Base-by-base conservation (phyloP, 768 basidiomycete genomes). In the Mycena olivaceomarginata region DNA sequence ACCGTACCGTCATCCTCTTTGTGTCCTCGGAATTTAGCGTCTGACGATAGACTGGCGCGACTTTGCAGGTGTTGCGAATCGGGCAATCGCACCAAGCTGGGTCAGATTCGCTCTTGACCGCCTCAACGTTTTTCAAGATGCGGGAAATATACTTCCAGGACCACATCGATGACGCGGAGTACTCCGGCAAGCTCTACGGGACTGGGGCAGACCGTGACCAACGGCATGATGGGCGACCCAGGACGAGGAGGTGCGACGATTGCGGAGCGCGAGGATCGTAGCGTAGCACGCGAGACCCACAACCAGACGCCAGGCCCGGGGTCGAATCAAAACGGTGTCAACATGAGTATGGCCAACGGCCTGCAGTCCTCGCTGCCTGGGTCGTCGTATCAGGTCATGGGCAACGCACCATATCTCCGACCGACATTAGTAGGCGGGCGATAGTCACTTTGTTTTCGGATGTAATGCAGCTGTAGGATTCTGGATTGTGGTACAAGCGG, bases 91-190 rank as follows among this genome's bases (percentile, higher is more conserved):
- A 98, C 85, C 98, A 98, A 87, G 97, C 98, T 12, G 98, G 98
- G 16, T 98, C 97, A n/a, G 98, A 99, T 83, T 97, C 96, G 16
- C 93, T 99, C 56, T 91, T 99, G 62, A 99, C 98, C 9, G 93
- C 97, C 3, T 93, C 94, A 2, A 96, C 96, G 0, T 99, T 99
- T 87, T 99, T 99, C 94, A 96, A 97, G 85, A 96, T 99, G 92
- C 93, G 96, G 40, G 93, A 97, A 80, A 85, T 95, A 18, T 99
- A 97, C 87, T 99, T 99, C 87, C 92, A 94, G 77, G 95, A 97
- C 83, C 88, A 92, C n/a, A 90, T 98, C 68, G 96, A 99, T 83
- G 95, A 97, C 73, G 86, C 82, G 2, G 94, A 96, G 82, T 96
- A 94, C 84, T 95, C 94, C 73, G 95, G 94, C 69, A 95, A 95